A percentile compares a stretch with the other conserved stretches of the same genome.
These are phyloP conservation scores for Pseudogymnoascus sp. DNA, from an alignment of 2,329 filamentous ascomycete species.

Conservation along the genomic window DNA sequence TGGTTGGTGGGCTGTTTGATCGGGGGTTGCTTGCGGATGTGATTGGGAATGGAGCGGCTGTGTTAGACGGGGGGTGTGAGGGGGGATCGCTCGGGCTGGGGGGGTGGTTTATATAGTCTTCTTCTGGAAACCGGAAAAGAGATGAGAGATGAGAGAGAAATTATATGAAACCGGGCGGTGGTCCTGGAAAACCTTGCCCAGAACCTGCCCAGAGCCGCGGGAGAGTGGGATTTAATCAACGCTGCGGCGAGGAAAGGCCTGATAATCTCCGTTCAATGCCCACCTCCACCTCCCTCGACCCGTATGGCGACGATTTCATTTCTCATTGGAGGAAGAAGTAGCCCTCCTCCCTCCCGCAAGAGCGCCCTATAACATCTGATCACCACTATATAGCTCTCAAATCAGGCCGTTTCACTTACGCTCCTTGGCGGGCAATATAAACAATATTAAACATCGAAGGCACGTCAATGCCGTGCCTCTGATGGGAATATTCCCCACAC, in stretches of 20 bases:
- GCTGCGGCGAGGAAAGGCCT: neutral
- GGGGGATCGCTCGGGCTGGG: neutral
- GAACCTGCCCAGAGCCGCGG: neutral
- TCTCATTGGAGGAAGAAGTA: constrained; percentile 1
- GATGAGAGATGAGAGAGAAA: neutral
- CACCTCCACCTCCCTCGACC: neutral
- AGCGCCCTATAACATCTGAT: neutral
- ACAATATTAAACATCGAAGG: neutral
- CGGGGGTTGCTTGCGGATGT: neutral
- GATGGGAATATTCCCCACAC: neutral
- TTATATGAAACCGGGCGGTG: neutral
- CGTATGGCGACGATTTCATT: neutral
- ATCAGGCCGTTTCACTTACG: neutral
- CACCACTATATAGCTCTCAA: neutral
- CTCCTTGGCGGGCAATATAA: neutral
- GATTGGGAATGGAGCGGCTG: neutral
- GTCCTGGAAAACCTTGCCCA: neutral
- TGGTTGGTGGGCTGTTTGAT: neutral
- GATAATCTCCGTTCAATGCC: neutral
- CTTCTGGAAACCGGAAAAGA: neutral
- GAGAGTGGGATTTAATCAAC: neutral
- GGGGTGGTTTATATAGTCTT: neutral
- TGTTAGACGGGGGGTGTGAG: neutral
- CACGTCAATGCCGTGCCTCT: neutral
- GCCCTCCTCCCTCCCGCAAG: neutral